Evolutionary conservation across 495 filamentous ascomycete species (phyloP), one percentile per base, ranked within the genome.

Genomic region (Glarea lozoyensis): DNA sequence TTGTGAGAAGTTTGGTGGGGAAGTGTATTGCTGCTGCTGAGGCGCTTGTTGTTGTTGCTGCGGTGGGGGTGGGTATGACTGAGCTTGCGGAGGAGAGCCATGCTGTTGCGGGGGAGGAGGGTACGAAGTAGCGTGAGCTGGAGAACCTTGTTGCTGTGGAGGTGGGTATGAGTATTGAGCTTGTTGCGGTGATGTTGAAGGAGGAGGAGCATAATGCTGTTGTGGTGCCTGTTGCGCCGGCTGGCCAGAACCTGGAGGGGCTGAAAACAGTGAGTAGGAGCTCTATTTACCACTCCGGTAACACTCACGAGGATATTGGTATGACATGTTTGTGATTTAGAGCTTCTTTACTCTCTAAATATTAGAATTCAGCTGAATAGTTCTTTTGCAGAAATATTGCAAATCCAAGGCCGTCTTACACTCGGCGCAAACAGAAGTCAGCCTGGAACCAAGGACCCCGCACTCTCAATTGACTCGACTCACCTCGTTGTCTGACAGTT

Each of bases 21-120:
- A 53, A 27, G 38, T 31, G 42, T 67, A 65, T 33, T 50, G 46
- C 49, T 68, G 63, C 16, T 68, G 65, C 30, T 66, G 67, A 22
- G 64, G 63, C 32, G 44, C 36, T 22, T 39, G 34, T 9, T 15
- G 19, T 24, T n/a, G 37, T 22, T 39, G 34, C 4, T 15, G 19
- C 25, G 6, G 37, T 17, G 49, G 50, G 19, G 45, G 27, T 10
- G 58, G 61, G 10, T 45, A 21, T 15, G 23, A 34, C 10, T 13
- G 19, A 43, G 50, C 57, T 44, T 57, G 54, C 33, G 51, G 25
- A 4, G 45, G 40, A 16, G 47, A 43, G 18, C 24, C n/a, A n/a
- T n/a, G n/a, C 15, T 44, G 40, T 22, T 49, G 46, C 36, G 49
- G 60, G 11, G 58, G 68, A 4, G 63, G 64, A 6, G 65, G 49